A percentile compares a stretch with the other conserved stretches of the same genome.
Conservation (phyloP, 129 eudicot species). For the Kitagawia praeruptora region DNA sequence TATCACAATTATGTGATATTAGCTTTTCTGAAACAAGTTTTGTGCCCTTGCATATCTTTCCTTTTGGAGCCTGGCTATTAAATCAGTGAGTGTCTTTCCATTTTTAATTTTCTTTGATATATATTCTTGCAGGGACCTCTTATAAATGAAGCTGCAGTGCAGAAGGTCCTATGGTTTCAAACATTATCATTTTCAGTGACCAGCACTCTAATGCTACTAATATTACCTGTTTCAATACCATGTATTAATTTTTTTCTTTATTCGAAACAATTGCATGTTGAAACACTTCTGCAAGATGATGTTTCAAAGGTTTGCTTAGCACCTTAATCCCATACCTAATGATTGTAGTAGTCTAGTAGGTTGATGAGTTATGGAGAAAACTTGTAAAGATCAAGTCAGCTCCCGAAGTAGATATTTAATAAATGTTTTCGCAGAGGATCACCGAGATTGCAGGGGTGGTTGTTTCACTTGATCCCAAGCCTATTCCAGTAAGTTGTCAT, state of each 20-base stretch:
- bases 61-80: neutral
- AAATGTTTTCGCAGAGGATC: too few relatives aligned
- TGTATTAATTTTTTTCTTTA: neutral
- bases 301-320: conserved; percentile 62
- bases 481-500: too few relatives aligned
- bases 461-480: too few relatives aligned
- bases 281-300: conserved; percentile 75
- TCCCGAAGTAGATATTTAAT: neutral
- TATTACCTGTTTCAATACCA: neutral
- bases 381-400: neutral
- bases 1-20: neutral
- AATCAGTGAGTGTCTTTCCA: neutral
- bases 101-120: neutral
- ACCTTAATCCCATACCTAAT: neutral
- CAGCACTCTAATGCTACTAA: neutral
- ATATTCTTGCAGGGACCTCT: conserved; percentile 74
- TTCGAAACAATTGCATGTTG: conserved; percentile 44
- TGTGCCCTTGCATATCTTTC: neutral
- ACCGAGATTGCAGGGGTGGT: too few relatives aligned
- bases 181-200: neutral
- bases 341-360: neutral
- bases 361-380: neutral
- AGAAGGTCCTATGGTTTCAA: conserved; percentile 48
- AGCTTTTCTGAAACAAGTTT: neutral
- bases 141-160: conserved; percentile 80